These are phyloP conservation scores for Rhododendron kiyosumense DNA, from an alignment of 148 eudicot species.

Conservation along the genomic window DNA sequence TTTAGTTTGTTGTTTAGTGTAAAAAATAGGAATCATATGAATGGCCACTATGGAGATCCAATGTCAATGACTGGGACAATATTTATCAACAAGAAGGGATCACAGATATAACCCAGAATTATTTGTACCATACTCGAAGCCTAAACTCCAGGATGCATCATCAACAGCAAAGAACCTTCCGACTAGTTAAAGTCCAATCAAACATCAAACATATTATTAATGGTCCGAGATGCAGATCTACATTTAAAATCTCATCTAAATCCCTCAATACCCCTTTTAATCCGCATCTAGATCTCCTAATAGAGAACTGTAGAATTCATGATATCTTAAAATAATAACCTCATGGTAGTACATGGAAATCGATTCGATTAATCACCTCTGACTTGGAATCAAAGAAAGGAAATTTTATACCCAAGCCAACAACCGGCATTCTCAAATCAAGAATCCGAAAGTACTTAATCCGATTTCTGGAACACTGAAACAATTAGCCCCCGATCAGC, in stretches of 20 bases:
- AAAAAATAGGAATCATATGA: neutral
- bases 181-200: neutral
- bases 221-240: neutral
- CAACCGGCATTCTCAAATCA: neutral
- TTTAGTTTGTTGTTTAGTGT: too few species aligned
- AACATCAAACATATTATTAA: neutral
- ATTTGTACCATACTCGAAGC: neutral
- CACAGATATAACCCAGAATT: neutral
- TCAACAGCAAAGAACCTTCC: neutral
- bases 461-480: neutral
- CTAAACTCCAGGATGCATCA: neutral
- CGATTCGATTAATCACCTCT: neutral
- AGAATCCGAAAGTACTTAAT: neutral
- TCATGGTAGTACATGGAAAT: neutral
- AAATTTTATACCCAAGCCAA: neutral
- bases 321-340: neutral
- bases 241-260: neutral
- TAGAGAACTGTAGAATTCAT: neutral
- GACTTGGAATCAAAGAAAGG: neutral
- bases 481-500: neutral
- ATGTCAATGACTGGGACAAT: neutral
- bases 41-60: neutral
- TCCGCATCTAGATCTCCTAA: neutral
- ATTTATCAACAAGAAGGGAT: neutral
- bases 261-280: neutral